phyloP scores from a whole-genome alignment of 495 filamentous ascomycete genomes.

The Tuber brumale region DNA sequence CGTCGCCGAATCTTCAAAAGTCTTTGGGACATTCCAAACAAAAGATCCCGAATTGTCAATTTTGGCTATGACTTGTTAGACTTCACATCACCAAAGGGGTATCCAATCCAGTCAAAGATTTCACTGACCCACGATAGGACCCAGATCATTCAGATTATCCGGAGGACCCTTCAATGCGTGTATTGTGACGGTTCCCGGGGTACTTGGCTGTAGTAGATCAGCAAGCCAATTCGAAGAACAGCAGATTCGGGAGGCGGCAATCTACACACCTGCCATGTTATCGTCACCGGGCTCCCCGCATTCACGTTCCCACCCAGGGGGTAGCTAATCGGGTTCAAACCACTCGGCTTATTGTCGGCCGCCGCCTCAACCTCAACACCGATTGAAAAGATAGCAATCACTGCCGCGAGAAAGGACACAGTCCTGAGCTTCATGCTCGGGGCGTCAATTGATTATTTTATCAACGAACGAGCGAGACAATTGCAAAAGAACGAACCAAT shows the following conservation, averaged over 20 bases:
- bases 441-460: conserved; percentile 16
- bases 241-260: not conserved
- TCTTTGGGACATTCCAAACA: conserved; percentile 32
- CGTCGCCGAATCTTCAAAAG: conserved; percentile 30
- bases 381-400: conserved; percentile 13
- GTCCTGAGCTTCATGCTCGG: conserved; percentile 22
- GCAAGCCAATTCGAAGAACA: conserved; percentile 6
- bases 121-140: conserved; percentile 34
- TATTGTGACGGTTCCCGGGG: conserved; percentile 35
- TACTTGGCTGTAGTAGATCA: conserved; percentile 28
- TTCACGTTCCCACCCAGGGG: conserved; percentile 29
- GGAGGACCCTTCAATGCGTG: conserved; percentile 35
- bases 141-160: conserved; percentile 33
- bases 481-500: conserved; percentile 11
- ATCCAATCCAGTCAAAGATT: conserved; percentile 1
- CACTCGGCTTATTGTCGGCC: conserved; percentile 13
- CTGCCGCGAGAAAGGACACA: conserved; percentile 15
- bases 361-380: conserved; percentile 10
- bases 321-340: conserved; percentile 38
- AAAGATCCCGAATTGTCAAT: conserved; percentile 32
- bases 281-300: conserved; percentile 21
- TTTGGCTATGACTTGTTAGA: conserved; percentile 21
- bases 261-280: conserved; percentile 37
- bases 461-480: not conserved
- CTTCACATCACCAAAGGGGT: conserved; percentile 9